These are phyloP conservation scores for Colletotrichum sp. DNA, from an alignment of 2,329 filamentous ascomycete genomes.

Conservation along the genomic window DNA sequence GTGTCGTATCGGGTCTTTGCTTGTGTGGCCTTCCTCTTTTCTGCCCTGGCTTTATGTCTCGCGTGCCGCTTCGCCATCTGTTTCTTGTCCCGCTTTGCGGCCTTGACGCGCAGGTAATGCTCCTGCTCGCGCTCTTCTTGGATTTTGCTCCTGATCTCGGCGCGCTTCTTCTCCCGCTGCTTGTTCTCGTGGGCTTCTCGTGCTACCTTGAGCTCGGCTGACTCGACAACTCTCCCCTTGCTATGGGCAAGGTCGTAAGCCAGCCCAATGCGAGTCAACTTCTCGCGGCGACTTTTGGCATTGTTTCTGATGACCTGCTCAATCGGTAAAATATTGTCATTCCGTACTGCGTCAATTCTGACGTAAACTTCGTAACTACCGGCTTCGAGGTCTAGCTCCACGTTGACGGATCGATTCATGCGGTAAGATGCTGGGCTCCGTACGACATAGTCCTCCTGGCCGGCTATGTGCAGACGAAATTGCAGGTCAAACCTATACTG, in stretches of 20 bases:
- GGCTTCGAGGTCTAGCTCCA: constrained; percentile 76
- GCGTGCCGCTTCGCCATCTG: constrained; percentile 35
- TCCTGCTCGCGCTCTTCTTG: constrained; percentile 42
- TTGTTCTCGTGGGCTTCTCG: constrained; percentile 50
- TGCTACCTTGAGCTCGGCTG: constrained; percentile 51
- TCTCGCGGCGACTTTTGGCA: constrained; percentile 69
- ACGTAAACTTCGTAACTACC: constrained; percentile 79
- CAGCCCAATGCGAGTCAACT: constrained; percentile 73
- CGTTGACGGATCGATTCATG: constrained; percentile 77
- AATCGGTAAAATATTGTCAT: constrained; percentile 53
- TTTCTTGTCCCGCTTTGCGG: constrained; percentile 36
- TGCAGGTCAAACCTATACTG: constrained; percentile 60
- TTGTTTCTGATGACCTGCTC: constrained; percentile 72
- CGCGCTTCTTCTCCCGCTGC: constrained; percentile 42
- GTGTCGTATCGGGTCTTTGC: not conserved
- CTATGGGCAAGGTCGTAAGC: constrained; percentile 75
- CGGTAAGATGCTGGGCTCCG: constrained; percentile 58
- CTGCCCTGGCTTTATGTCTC: constrained; percentile 39
- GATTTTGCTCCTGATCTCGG: constrained; percentile 42
- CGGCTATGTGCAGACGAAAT: constrained; percentile 58
- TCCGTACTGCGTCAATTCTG: constrained; percentile 73
- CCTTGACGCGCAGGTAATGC: constrained; percentile 41
- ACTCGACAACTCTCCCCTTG: constrained; percentile 61
- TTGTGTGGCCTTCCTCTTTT: constrained; percentile 21
- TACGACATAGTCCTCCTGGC: constrained; percentile 58